A percentile compares a stretch with the other conserved stretches of the same genome.
These are phyloP conservation scores for Pulveroboletus sp. DNA, from an alignment of 768 basidiomycete species.

Conservation along the genomic window DNA sequence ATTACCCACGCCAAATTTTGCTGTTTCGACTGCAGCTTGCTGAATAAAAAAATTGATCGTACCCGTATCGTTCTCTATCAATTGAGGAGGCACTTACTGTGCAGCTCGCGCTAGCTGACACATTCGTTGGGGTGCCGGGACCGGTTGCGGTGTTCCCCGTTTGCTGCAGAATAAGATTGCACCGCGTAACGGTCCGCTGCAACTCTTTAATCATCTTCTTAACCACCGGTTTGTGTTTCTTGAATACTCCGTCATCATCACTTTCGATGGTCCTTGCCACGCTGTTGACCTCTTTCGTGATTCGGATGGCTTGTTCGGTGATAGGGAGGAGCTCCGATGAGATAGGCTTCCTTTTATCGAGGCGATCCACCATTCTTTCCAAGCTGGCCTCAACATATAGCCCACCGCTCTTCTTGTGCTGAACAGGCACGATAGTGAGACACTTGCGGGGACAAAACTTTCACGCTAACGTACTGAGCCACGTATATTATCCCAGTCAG, in stretches of 20 bases:
- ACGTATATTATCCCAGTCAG: constrained; percentile 16
- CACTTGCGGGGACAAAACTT: neutral
- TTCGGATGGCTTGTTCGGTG: neutral
- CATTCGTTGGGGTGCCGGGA: constrained; percentile 14
- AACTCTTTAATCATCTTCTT: constrained; percentile 14
- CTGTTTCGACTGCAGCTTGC: constrained; percentile 11
- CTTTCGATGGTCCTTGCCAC: constrained; percentile 5
- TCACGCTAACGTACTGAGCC: constrained; percentile 5
- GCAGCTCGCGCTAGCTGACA: neutral
- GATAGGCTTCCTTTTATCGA: constrained; percentile 13
- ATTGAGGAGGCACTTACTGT: neutral
- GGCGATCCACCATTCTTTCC: constrained; percentile 10
- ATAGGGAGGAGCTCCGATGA: constrained; percentile 13
- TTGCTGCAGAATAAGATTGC: constrained; percentile 19
- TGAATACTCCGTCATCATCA: constrained; percentile 1
- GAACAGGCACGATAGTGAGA: neutral
- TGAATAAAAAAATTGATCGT: neutral
- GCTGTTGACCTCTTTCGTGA: constrained; percentile 3
- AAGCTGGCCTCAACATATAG: constrained; percentile 15
- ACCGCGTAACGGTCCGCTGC: constrained; percentile 15
- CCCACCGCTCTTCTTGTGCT: constrained; percentile 13
- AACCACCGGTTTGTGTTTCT: constrained; percentile 5
- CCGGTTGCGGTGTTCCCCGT: constrained; percentile 12
- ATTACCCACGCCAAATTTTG: constrained; percentile 13
- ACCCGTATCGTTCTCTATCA: neutral